Evolutionary conservation across 352 stramenopile genomes (phyloP).

Genomic region (Phytophthora quininea): DNA sequence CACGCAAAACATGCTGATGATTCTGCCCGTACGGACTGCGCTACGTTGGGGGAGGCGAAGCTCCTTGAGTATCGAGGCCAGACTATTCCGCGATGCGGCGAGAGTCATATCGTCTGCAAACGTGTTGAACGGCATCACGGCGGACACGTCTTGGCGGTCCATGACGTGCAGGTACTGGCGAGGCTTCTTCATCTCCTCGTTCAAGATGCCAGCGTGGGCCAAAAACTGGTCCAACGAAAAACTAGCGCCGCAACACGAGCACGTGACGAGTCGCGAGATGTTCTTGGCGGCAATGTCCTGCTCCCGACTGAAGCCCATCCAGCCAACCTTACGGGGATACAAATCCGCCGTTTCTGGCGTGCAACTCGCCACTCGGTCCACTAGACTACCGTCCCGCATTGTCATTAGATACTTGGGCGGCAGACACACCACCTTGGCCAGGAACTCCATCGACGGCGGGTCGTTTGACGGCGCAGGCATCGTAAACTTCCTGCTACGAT

Average conservation of each 20-base stretch:
- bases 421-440: slow-evolving; percentile 35
- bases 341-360: slow-evolving; percentile 11
- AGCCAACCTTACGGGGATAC: slow-evolving; percentile 40
- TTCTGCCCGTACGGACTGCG: no score
- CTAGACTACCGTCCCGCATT: slow-evolving; percentile 38
- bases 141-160: slow-evolving; percentile 24
- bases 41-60: neutral
- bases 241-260: slow-evolving; percentile 23
- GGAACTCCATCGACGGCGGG: slow-evolving; percentile 15
- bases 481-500: slow-evolving; percentile 13
- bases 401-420: slow-evolving; percentile 39
- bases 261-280: slow-evolving; percentile 11
- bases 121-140: slow-evolving; percentile 24
- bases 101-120: slow-evolving; percentile 22
- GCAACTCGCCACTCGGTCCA: slow-evolving; percentile 24
- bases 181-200: slow-evolving; percentile 13
- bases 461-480: slow-evolving; percentile 6
- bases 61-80: slow-evolving; percentile 12
- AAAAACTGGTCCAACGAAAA: slow-evolving; percentile 29
- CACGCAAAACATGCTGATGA: neutral
- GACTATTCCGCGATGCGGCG: neutral
- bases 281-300: neutral
- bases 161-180: slow-evolving; percentile 32
- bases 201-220: slow-evolving; percentile 34
- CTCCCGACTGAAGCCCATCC: slow-evolving; percentile 26